Percentiles rank a stretch among this genome's conserved stretches.
Conservation (phyloP, 306 rosid species). For the Bauhinia variegata region DNA sequence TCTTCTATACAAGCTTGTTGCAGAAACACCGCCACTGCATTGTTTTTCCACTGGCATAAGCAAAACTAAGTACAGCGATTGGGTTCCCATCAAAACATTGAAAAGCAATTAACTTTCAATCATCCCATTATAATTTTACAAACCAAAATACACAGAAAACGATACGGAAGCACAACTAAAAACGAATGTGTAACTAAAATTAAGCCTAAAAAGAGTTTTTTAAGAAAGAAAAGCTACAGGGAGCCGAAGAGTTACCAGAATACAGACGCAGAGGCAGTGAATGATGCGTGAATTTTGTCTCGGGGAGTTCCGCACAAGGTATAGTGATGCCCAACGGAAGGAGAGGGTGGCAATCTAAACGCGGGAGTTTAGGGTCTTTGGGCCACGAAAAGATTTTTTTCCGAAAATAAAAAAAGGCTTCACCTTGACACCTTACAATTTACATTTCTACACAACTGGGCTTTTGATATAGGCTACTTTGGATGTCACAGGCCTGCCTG, state of each 20-base stretch:
- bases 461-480: too few species aligned
- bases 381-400: too few species aligned
- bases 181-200: neutral
- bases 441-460: too few species aligned
- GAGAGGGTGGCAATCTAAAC: neutral
- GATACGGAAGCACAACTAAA: too few species aligned
- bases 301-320: neutral
- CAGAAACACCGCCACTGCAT: constrained; percentile 19
- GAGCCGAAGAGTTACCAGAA: neutral
- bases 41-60: neutral
- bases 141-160: neutral
- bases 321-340: neutral
- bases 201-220: neutral
- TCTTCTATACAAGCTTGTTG: constrained; percentile 22
- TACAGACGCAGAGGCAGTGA: neutral
- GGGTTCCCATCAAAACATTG: neutral
- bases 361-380: too few species aligned
- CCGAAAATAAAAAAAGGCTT: too few species aligned
- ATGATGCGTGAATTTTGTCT: neutral
- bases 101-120: neutral
- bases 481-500: neutral
- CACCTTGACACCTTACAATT: too few species aligned
- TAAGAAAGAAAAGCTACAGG: neutral
- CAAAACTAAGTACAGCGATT: neutral
- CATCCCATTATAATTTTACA: too few species aligned